Evolutionary conservation across 1,284 basidiomycete genomes (phyloP).

Genomic region (Pascua sp.): DNA sequence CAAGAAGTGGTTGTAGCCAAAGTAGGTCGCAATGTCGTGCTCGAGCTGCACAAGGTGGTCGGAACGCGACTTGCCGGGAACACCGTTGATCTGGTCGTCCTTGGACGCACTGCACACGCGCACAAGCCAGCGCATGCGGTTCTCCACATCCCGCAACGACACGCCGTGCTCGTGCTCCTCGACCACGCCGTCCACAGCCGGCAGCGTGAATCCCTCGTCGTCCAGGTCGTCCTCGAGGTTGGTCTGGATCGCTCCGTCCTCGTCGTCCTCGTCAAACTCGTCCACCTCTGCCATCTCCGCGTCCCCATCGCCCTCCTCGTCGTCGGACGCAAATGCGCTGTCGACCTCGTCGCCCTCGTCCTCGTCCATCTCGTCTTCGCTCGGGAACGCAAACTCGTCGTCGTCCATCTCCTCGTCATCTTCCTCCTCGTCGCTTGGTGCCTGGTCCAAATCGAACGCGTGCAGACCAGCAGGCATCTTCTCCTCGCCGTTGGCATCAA

Average conservation of each 20-base stretch:
- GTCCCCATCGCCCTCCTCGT: conserved; percentile 39
- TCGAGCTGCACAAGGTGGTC: conserved; percentile 89
- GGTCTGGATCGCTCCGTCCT: conserved; percentile 50
- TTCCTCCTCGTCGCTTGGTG: conserved; percentile 37
- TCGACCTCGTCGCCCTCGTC: conserved; percentile 53
- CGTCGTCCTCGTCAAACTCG: conserved; percentile 41
- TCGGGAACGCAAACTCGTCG: conserved; percentile 50
- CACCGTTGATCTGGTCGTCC: conserved; percentile 59
- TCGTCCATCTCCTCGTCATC: conserved; percentile 49
- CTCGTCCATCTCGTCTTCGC: conserved; percentile 52
- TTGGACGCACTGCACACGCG: conserved; percentile 67
- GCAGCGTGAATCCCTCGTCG: conserved; percentile 70
- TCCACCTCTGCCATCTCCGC: conserved; percentile 27
- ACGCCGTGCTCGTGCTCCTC: conserved; percentile 68
- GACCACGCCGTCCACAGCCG: conserved; percentile 74
- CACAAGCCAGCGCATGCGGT: conserved; percentile 83
- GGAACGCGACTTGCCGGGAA: conserved; percentile 69
- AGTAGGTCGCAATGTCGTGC: conserved; percentile 86
- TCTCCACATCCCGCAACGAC: conserved; percentile 76
- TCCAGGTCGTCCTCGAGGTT: conserved; percentile 58
- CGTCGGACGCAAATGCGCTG: conserved; percentile 31
- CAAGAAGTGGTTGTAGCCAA: conserved; percentile 96
- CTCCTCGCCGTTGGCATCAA: conserved; percentile 46
- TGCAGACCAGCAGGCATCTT: conserved; percentile 43
- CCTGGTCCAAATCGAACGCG: conserved; percentile 49